Percentiles rank a stretch among this genome's conserved stretches.
Conservation (phyloP, 2,329 filamentous ascomycete species). For the Stachybotrys echinatus region DNA sequence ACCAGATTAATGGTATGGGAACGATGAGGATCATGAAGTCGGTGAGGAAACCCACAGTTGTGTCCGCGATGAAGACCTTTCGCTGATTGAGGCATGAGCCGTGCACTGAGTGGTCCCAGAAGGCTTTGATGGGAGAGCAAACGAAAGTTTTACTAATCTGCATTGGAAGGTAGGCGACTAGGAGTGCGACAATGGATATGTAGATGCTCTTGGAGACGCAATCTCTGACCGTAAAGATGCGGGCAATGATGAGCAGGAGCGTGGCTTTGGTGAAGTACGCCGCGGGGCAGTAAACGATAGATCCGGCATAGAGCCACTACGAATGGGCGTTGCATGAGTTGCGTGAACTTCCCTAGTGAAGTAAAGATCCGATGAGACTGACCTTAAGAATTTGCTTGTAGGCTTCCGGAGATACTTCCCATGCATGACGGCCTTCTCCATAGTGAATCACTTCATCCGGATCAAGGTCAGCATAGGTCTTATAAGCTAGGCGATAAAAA, state of each 20-base stretch:
- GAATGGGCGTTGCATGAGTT: neutral
- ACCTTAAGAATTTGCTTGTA: slow-evolving; percentile 10
- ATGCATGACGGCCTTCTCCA: neutral
- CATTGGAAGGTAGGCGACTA: slow-evolving; percentile 19
- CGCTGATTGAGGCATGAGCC: slow-evolving; percentile 23
- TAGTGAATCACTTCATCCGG: neutral
- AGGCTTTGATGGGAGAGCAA: slow-evolving; percentile 16
- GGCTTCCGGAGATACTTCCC: neutral
- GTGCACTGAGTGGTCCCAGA: slow-evolving; percentile 15
- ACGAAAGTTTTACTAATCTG: slow-evolving; percentile 18
- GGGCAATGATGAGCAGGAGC: slow-evolving; percentile 23
- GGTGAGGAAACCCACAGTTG: slow-evolving; percentile 22
- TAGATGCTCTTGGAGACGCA: slow-evolving; percentile 18
- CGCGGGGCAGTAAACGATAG: slow-evolving; percentile 21
- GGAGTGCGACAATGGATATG: slow-evolving; percentile 18
- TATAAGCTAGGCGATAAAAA: neutral
- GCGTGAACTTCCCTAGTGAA: too few species aligned
- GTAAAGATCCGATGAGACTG: neutral
- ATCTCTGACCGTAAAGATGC: slow-evolving; percentile 20
- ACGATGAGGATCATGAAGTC: slow-evolving; percentile 27
- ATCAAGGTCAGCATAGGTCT: neutral
- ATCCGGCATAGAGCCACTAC: slow-evolving; percentile 21
- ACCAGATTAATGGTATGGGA: slow-evolving; percentile 24
- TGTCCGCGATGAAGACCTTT: slow-evolving; percentile 25
- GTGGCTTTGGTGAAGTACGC: slow-evolving; percentile 25